A percentile compares a stretch with the other conserved stretches of the same genome.
These are phyloP conservation scores for Adansonia gregorii DNA, from an alignment of 441 rosid genomes.

Conservation along the genomic window DNA sequence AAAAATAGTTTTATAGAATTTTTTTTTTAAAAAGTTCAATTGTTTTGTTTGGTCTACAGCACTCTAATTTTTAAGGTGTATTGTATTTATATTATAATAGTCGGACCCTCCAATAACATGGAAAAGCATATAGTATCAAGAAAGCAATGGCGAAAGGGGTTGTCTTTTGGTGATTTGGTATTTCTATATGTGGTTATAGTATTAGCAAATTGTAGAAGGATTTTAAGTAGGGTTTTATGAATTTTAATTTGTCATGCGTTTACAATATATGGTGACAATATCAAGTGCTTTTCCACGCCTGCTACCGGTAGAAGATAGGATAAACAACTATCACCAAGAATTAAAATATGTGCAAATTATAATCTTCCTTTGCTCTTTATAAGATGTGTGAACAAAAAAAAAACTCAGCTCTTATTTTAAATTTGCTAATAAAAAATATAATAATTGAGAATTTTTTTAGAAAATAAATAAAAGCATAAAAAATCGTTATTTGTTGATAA, in stretches of 20 bases:
- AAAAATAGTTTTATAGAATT: constrained; percentile 12
- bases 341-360: not conserved
- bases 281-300: constrained; percentile 30
- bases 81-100: not conserved
- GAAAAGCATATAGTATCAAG: not conserved
- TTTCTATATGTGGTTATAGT: constrained; percentile 2
- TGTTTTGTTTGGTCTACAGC: not conserved
- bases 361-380: not conserved
- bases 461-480: not conserved
- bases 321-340: not conserved
- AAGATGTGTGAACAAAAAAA: not conserved
- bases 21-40: not conserved
- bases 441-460: not conserved
- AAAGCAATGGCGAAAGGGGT: not conserved
- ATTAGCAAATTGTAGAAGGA: constrained; percentile 12
- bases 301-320: constrained; percentile 14
- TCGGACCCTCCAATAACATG: constrained; percentile 21
- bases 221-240: not conserved
- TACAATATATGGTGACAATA: not conserved
- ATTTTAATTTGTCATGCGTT: constrained; percentile 17
- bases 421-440: not conserved
- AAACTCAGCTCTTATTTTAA: not conserved
- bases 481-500: too few relatives aligned
- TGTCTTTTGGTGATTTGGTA: not conserved
- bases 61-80: not conserved